Percentiles rank a stretch among this genome's conserved stretches.
These are phyloP conservation scores for Pseudofabraea citricarpa DNA, from an alignment of 2,329 filamentous ascomycete genomes.

Conservation along the genomic window DNA sequence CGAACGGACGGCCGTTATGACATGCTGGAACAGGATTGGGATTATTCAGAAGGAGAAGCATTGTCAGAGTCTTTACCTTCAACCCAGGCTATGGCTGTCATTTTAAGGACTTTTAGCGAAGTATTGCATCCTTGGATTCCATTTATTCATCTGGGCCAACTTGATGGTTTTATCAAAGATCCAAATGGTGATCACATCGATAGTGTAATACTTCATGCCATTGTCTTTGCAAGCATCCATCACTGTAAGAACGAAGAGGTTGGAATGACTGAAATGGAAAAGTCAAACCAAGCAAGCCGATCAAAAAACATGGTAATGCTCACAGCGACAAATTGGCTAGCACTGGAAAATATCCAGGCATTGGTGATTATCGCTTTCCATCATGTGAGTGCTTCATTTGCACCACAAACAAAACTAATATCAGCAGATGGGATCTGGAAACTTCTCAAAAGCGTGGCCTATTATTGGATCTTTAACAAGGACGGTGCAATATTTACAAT, in stretches of 20 bases:
- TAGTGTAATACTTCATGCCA: constrained; percentile 5
- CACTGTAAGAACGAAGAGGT: constrained; percentile 1
- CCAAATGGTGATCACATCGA: no score
- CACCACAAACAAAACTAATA: no score
- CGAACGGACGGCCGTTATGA: no score
- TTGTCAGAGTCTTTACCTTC: no score
- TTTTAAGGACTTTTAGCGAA: constrained; percentile 11
- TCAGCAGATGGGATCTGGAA: constrained; percentile 22
- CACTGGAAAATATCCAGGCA: constrained; percentile 15
- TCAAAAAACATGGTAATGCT: constrained; percentile 13
- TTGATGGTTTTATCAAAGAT: no score
- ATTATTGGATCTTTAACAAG: constrained; percentile 27
- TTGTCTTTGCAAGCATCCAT: constrained; percentile 8
- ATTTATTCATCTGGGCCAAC: constrained; percentile 12
- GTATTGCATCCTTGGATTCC: constrained; percentile 17
- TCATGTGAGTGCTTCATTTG: constrained; percentile 16
- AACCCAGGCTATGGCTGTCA: constrained; percentile 9
- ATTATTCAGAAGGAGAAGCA: no score
- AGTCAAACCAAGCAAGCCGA: constrained; percentile 1
- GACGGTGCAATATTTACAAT: constrained; percentile 24
- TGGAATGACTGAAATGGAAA: constrained; percentile 1
- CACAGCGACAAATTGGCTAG: constrained; percentile 7
- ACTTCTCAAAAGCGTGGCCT: constrained; percentile 22
- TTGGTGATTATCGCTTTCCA: constrained; percentile 20
- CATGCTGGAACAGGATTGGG: no score